These are phyloP conservation scores for Septoria linicola DNA, from an alignment of 2,329 filamentous ascomycete species.

Conservation along the genomic window DNA sequence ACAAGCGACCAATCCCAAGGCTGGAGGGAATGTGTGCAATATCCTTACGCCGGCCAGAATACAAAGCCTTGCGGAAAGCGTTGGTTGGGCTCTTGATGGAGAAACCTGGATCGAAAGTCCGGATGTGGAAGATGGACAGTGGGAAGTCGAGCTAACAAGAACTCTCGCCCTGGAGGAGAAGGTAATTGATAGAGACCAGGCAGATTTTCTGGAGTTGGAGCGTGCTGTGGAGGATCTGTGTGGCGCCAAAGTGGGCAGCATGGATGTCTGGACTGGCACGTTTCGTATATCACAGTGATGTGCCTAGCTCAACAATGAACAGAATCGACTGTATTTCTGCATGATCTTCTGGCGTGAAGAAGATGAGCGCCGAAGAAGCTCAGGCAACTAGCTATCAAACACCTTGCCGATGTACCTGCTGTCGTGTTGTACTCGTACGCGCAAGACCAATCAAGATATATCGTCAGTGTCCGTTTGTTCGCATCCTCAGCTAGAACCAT, in stretches of 20 bases:
- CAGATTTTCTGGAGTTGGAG: constrained; percentile 33
- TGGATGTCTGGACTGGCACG: constrained; percentile 27
- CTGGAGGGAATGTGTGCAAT: constrained; percentile 50
- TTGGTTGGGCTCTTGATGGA: constrained; percentile 42
- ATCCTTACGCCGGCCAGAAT: constrained; percentile 47
- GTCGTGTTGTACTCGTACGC: no score
- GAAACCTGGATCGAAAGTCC: constrained; percentile 41
- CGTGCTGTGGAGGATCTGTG: constrained; percentile 9
- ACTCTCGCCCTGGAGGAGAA: constrained; percentile 15
- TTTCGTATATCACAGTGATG: constrained; percentile 10
- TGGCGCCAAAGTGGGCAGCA: constrained; percentile 7
- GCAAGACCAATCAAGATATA: no score
- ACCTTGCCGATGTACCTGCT: no score
- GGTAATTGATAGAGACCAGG: constrained; percentile 34
- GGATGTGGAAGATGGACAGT: constrained; percentile 47
- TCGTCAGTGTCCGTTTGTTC: no score
- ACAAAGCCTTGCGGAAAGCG: constrained; percentile 37
- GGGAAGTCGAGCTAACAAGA: constrained; percentile 45
- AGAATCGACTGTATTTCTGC: background rate
- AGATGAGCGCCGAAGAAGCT: no score
- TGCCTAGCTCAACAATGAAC: background rate
- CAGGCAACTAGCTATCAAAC: no score
- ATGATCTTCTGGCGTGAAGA: no score
- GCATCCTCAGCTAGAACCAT: background rate
- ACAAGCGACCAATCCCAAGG: constrained; percentile 44